Evolutionary conservation across 345 rosid species (phyloP), one percentile per base, ranked within the genome.

Genomic region (Murraya koenigii): DNA sequence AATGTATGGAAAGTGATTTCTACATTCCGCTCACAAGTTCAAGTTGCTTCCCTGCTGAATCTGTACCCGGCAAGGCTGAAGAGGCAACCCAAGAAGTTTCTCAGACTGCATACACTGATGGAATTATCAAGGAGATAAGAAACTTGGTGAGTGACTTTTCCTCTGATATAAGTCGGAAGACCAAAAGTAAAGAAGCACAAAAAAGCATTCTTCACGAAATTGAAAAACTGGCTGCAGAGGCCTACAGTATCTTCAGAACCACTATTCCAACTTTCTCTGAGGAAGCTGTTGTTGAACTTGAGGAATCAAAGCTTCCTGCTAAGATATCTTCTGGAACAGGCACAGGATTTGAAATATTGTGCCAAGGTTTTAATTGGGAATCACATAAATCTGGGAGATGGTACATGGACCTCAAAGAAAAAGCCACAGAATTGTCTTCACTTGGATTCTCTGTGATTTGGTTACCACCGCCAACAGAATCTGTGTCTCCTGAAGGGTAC

Each of bases 331-430:
- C 98, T 0, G 99, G 93, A 72, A 95, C 97, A 66, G 97, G 97
- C 63, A 72, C 93, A 5, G 99, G 99, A 69, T 89, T 81, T 65
- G 98, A 95, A 86, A 92, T 95, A 85, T 65, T 95, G 79, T 92
- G 94, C 85, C 99, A 95, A 85, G 97, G 96, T 30, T 95, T 95
- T 83, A 95, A 95, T 76, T 95, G 98, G 99, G 99, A 95, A 84
- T 95, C 99, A 61, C 89, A 95, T 84, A 95, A 92, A 84, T 90
- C 93, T 66, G 89, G 94, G 66, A 87, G 87, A 82, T 95, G 99
- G 96, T 93, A 95, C 78, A 59, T 74, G 88, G 96, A 92, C 73
- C 90, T 95, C 52, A 87, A 87, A 84, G 92, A 86, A 78, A 91
- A 89, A 78, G 92, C 94, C n/a, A 67, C 76, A 47, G 92, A 93